Conservation (phyloP, 2,329 filamentous ascomycete genomes). For the Microdochium paspali region DNA sequence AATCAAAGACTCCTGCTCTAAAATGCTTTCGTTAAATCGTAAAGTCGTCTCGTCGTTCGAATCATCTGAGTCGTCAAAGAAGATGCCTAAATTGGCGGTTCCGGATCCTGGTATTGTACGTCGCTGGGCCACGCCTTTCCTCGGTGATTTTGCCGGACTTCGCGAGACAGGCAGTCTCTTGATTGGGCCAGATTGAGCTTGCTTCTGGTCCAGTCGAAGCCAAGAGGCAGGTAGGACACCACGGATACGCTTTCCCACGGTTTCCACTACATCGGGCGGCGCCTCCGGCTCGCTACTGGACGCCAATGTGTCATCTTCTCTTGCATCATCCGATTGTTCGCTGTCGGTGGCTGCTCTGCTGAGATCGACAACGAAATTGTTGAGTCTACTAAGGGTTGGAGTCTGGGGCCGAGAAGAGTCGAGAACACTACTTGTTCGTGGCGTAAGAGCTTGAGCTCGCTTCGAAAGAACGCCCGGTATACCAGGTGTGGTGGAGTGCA, state of each 20-base stretch:
- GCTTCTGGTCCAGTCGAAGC: conserved; percentile 45
- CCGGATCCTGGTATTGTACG: conserved; percentile 8
- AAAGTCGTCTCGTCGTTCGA: conserved; percentile 17
- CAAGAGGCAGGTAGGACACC: conserved; percentile 60
- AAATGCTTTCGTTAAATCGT: conserved; percentile 5
- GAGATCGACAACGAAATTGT: conserved; percentile 14
- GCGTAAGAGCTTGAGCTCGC: conserved; percentile 10
- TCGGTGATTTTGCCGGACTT: conserved; percentile 26
- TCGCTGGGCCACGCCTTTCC: conserved; percentile 40
- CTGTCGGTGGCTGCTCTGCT: conserved; percentile 5
- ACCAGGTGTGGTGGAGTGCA: conserved; percentile 11
- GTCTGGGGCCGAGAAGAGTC: conserved; percentile 13
- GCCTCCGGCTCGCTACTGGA: conserved; percentile 23
- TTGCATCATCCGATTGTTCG: conserved; percentile 3
- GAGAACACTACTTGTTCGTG: conserved; percentile 16
- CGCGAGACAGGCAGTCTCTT: conserved; percentile 18
- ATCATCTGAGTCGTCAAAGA: conserved; percentile 39
- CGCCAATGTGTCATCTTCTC: conserved; percentile 6
- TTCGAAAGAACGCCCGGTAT: conserved; percentile 6
- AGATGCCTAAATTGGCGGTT: conserved; percentile 10
- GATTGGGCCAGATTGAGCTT: conserved; percentile 4
- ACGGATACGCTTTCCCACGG: conserved; percentile 34
- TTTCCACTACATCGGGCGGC: conserved; percentile 21
- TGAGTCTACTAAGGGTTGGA: conserved; percentile 11
- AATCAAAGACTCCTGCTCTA: conserved; percentile 5